Evolutionary conservation across 2,329 filamentous ascomycete species (phyloP).

Genomic region (Colletotrichum gloeosporioides): DNA sequence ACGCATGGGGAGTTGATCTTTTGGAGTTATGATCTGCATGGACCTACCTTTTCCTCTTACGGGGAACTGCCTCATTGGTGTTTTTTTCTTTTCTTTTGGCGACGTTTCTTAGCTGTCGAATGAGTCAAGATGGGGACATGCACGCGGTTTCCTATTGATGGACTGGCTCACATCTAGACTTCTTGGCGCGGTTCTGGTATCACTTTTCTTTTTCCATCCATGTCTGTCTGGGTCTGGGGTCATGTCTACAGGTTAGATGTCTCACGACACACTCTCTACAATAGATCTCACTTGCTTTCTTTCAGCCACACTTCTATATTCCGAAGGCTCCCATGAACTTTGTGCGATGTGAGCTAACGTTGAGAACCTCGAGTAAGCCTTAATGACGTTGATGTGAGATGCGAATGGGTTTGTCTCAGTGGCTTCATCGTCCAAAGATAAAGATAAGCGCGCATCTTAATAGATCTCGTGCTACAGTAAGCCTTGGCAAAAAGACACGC

Average conservation of each 20-base stretch:
- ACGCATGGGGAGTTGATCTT: background rate
- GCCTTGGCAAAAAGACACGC: background rate
- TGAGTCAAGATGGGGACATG: background rate
- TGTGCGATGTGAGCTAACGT: background rate
- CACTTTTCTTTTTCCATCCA: background rate
- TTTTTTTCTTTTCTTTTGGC: background rate
- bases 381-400: background rate
- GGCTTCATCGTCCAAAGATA: background rate
- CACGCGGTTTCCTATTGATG: background rate
- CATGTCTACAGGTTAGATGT: background rate
- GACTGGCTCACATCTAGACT: background rate
- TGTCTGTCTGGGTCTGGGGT: background rate
- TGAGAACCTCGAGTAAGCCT: background rate
- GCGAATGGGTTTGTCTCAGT: background rate
- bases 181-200: background rate
- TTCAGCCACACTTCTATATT: background rate
- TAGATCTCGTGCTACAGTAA: background rate
- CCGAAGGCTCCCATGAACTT: background rate
- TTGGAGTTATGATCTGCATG: background rate
- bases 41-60: background rate
- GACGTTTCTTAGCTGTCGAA: background rate
- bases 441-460: background rate
- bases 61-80: background rate
- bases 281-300: background rate
- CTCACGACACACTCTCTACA: background rate